A percentile compares a stretch with the other conserved stretches of the same genome.
Evolutionary conservation across 139 green algal species (phyloP).

Genomic region (Tetradesmus obliquus): DNA sequence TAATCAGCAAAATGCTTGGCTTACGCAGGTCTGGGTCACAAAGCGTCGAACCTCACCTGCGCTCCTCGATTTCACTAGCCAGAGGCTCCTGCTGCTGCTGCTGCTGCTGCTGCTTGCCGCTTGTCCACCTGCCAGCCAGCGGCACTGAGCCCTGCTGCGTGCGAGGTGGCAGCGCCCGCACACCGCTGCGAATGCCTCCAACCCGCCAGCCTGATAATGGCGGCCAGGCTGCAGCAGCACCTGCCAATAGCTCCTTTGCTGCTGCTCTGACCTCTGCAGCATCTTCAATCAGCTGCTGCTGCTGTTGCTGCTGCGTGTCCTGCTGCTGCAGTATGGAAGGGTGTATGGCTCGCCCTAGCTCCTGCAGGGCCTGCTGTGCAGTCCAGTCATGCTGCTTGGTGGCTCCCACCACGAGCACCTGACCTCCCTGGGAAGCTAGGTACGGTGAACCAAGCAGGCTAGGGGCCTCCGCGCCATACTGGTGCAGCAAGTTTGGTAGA

Average conservation of each 20-base stretch:
- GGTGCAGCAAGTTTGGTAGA: not conserved
- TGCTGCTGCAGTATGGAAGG: not conserved
- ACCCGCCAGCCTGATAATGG: constrained; percentile 62
- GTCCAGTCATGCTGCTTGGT: constrained; percentile 72
- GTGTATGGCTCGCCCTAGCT: constrained; percentile 38
- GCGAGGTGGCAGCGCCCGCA: constrained; percentile 77
- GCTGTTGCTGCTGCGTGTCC: not conserved
- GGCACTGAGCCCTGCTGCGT: constrained; percentile 74
- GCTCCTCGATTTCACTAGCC: not conserved
- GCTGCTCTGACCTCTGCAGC: not conserved
- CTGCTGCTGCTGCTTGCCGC: not conserved
- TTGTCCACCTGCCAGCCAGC: constrained; percentile 61
- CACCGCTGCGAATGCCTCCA: constrained; percentile 63
- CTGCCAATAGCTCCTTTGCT: constrained; percentile 51
- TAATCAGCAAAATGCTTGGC: no score
- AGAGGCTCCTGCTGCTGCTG: constrained; percentile 2
- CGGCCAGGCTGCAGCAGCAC: constrained; percentile 63
- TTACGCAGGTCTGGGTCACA: no score
- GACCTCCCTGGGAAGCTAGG: constrained; percentile 65
- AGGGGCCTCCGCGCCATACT: constrained; percentile 40
- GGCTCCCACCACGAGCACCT: constrained; percentile 74
- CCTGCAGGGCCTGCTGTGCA: constrained; percentile 53
- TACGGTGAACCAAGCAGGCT: constrained; percentile 86
- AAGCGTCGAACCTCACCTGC: not conserved
- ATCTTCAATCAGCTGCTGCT: not conserved